A percentile compares a stretch with the other conserved stretches of the same genome.
Conservation (phyloP, 2,329 filamentous ascomycete genomes). For the Helotiales sp. region DNA sequence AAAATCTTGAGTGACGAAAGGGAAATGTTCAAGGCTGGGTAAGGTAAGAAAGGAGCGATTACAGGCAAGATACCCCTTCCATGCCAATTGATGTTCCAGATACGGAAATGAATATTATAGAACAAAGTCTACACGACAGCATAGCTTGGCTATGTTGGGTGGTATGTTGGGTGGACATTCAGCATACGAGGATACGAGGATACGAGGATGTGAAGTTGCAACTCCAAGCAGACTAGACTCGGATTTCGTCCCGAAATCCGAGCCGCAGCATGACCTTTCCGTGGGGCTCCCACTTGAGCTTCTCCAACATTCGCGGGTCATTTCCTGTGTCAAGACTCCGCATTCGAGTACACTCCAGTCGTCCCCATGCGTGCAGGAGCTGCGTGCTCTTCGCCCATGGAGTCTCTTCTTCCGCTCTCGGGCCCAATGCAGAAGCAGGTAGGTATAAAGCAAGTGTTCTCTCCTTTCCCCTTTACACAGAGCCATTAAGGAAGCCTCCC, state of each 20-base stretch:
- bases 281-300: neutral
- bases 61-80: too few relatives aligned
- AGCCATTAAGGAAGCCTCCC: neutral
- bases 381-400: too few relatives aligned
- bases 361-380: slow-evolving; percentile 3
- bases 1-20: too few relatives aligned
- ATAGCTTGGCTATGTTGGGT: too few relatives aligned
- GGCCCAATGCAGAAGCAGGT: neutral
- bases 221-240: neutral
- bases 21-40: too few relatives aligned
- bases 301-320: neutral
- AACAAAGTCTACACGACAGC: too few relatives aligned
- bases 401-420: neutral
- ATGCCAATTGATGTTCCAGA: too few relatives aligned
- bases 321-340: neutral
- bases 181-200: neutral
- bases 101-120: too few relatives aligned
- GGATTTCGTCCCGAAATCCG: slow-evolving; percentile 13
- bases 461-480: neutral
- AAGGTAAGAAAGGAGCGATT: too few relatives aligned
- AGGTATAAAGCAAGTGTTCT: slow-evolving; percentile 7
- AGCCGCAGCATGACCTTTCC: neutral
- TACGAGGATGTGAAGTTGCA: neutral
- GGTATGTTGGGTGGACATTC: too few relatives aligned
- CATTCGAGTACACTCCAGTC: neutral